Base-by-base conservation (phyloP, 208 protist genomes). In the Angomonas ambiguus region DNA sequence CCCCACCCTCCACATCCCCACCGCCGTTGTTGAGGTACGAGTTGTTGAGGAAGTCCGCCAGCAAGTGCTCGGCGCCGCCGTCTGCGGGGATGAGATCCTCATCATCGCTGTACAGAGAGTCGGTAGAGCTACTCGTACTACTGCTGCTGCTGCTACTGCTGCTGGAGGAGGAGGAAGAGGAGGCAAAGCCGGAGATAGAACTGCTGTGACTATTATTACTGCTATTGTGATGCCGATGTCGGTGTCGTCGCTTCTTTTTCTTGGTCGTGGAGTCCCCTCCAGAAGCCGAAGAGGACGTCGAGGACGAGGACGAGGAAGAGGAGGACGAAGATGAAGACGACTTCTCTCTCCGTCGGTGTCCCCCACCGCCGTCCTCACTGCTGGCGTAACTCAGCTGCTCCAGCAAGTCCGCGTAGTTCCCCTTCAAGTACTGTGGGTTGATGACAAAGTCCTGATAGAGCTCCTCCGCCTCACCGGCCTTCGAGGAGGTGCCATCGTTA, bases 371-470 rank as follows among this genome's bases (percentile, higher is more conserved):
- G 13, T 65, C 20, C 33, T 28, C 24, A 56, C 18, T 20, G 27
- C 49, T 56, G 49, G 6, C 22, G 49, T 24, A 56, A 24, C 49
- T 56, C n/a, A 56, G 49, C n/a, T 56, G n/a, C 10, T 56, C n/a
- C 10, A 56, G 49, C 5, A 56, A 24, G 61, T 87, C 82, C 0
- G 63, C 72, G 69, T 84, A 83, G 72, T 84, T 79, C 31, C 75
- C 82, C 41, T 62, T 42, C 42, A 87, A 63, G 66, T 80, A 87
- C 33, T 66, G 62, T 51, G 49, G 67, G 67, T 87, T 87, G 18
- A 83, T 77, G 30, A 87, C 81, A 64, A 87, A 87, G 56, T 83
- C 77, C 51, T 87, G 73, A 45, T 87, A 87, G 32, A 69, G 67
- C 0, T 79, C 69, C 53, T 3, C 11, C 16, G 38, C 11, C 16